Conservation (phyloP, 2,329 filamentous ascomycete species). For the Diaporthe citri region DNA sequence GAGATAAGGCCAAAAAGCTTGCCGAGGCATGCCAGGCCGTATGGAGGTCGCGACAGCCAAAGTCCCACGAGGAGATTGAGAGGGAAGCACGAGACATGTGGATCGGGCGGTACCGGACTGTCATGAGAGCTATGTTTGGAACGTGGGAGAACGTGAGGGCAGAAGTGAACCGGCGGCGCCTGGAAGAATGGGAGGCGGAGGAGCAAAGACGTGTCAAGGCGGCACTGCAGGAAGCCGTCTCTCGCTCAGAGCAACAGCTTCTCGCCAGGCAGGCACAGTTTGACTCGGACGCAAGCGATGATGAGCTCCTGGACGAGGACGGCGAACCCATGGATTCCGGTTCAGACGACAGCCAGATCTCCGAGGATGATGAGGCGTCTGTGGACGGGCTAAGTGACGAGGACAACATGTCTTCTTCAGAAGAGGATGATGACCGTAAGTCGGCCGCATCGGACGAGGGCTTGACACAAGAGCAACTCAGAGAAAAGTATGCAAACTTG, state of each 20-base stretch:
- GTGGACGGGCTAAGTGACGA: conserved; percentile 58
- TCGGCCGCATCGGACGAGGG: conserved; percentile 70
- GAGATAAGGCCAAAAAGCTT: conserved; percentile 80
- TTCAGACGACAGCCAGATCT: conserved; percentile 45
- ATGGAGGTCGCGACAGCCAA: conserved; percentile 80
- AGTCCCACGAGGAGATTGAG: conserved; percentile 84
- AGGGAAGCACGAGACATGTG: conserved; percentile 79
- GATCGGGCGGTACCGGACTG: conserved; percentile 76
- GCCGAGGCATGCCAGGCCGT: conserved; percentile 83
- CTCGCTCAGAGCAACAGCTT: conserved; percentile 76
- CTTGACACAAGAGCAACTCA: conserved; percentile 77
- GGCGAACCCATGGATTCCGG: conserved; percentile 57
- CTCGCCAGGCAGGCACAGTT: conserved; percentile 69
- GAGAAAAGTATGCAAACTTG: conserved; percentile 76
- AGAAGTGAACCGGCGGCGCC: conserved; percentile 71
- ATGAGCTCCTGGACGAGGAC: conserved; percentile 52
- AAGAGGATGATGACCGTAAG: conserved; percentile 69
- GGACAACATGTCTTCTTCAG: conserved; percentile 73
- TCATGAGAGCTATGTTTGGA: conserved; percentile 69
- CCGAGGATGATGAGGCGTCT: conserved; percentile 48
- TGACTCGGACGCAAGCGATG: conserved; percentile 65
- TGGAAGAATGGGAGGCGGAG: conserved; percentile 74
- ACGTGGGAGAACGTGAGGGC: conserved; percentile 75
- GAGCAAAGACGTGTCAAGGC: conserved; percentile 74
- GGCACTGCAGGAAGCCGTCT: conserved; percentile 80